Percentiles rank a stretch among this genome's conserved stretches.
These are phyloP conservation scores for Cyathus striatus DNA, from an alignment of 768 basidiomycete species.

Conservation along the genomic window DNA sequence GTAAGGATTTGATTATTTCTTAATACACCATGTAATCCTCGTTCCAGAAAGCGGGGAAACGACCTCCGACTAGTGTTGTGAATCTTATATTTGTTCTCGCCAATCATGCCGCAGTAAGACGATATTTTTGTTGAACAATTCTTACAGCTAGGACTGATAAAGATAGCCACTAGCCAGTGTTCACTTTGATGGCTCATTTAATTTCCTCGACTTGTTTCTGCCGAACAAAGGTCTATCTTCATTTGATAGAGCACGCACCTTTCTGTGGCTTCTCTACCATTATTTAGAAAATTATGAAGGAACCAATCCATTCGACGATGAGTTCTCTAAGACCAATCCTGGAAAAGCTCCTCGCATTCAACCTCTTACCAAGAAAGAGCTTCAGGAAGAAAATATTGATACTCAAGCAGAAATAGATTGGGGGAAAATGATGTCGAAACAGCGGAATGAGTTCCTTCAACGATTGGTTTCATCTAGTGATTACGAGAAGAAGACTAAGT, in stretches of 20 bases:
- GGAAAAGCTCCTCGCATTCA: constrained; percentile 64
- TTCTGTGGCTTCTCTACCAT: constrained; percentile 81
- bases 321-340: constrained; percentile 47
- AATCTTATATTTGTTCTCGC: constrained; percentile 83
- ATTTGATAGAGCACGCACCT: constrained; percentile 66
- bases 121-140: constrained; percentile 1
- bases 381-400: constrained; percentile 70
- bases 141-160: constrained; percentile 5
- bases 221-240: constrained; percentile 67
- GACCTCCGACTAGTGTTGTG: constrained; percentile 81
- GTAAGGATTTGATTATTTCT: too few species aligned
- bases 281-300: constrained; percentile 66
- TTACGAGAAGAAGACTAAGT: constrained; percentile 43
- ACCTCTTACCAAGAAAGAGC: constrained; percentile 49
- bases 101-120: constrained; percentile 68
- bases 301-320: constrained; percentile 75
- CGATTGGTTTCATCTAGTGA: constrained; percentile 57
- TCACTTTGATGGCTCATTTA: constrained; percentile 72
- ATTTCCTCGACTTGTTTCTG: constrained; percentile 83
- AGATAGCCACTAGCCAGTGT: constrained; percentile 51
- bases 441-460: constrained; percentile 67
- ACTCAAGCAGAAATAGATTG: constrained; percentile 72
- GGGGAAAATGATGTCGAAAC: constrained; percentile 69
- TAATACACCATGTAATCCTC: too few species aligned
- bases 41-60: constrained; percentile 36